Evolutionary conservation across 225 moss, liverwort and hornwort genomes (phyloP).

Genomic region (Marchantia paleacea): DNA sequence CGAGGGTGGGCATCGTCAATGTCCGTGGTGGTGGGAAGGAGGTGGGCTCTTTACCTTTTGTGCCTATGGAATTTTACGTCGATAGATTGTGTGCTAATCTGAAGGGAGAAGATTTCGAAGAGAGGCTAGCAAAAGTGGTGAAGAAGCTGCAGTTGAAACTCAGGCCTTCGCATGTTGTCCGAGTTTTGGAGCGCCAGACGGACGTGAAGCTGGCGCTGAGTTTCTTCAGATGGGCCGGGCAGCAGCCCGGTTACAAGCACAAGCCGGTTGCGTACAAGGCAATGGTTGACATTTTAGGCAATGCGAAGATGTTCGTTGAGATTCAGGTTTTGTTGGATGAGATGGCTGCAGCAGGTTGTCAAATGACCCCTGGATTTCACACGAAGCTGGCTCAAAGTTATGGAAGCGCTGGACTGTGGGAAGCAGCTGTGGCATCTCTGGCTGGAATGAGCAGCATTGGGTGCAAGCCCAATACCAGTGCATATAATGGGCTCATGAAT

Average conservation of each 20-base stretch:
- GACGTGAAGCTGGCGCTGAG: conserved; percentile 58
- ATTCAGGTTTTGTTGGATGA: conserved; percentile 30
- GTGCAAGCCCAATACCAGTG: conserved; percentile 38
- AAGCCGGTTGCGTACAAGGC: conserved; percentile 55
- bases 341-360: conserved; percentile 32
- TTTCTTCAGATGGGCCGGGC: conserved; percentile 83
- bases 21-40: background rate
- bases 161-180: conserved; percentile 61
- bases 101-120: conserved; percentile 29
- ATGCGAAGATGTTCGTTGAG: conserved; percentile 26
- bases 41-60: background rate
- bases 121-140: conserved; percentile 11
- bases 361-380: conserved; percentile 32
- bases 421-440: conserved; percentile 32
- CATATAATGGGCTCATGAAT: conserved; percentile 42
- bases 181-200: conserved; percentile 69
- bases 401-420: conserved; percentile 41
- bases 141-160: conserved; percentile 54
- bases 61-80: conserved; percentile 27
- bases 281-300: conserved; percentile 49
- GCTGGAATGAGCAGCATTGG: conserved; percentile 50
- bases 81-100: conserved; percentile 34
- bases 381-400: conserved; percentile 39
- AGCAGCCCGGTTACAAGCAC: conserved; percentile 59
- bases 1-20: background rate